Conservation (phyloP, 2,329 filamentous ascomycete genomes). For the Cercospora sp. region DNA sequence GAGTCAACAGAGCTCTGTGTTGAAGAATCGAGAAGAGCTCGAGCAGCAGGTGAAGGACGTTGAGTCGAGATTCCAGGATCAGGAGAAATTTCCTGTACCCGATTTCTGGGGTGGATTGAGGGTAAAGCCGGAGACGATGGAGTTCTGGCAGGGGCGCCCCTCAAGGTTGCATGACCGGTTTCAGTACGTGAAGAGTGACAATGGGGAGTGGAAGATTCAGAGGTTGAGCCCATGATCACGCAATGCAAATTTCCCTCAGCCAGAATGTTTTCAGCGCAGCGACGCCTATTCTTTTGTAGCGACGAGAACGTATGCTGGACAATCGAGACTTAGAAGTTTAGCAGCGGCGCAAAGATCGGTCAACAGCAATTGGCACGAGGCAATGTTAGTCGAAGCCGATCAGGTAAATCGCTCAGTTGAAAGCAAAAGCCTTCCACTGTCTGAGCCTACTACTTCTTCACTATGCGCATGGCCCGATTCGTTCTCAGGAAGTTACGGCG, state of each 20-base stretch:
- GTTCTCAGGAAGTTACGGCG: not conserved
- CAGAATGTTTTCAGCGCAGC: not conserved
- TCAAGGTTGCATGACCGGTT: conserved; percentile 94
- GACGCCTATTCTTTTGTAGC: not conserved
- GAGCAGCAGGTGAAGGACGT: conserved; percentile 76
- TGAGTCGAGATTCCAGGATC: conserved; percentile 71
- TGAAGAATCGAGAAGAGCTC: conserved; percentile 69
- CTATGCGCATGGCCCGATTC: not conserved
- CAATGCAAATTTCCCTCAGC: not conserved
- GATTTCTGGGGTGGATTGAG: conserved; percentile 93
- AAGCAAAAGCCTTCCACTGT: not conserved
- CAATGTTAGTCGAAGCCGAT: not conserved
- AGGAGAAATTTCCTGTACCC: conserved; percentile 82
- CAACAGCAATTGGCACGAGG: not conserved
- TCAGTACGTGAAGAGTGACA: conserved; percentile 66
- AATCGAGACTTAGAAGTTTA: not conserved
- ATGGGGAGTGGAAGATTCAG: conserved; percentile 55
- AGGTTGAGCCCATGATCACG: conserved; percentile 67
- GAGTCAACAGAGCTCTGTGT: conserved; percentile 78
- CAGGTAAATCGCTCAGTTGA: not conserved
- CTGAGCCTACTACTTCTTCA: not conserved
- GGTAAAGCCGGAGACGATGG: conserved; percentile 79
- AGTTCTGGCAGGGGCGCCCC: conserved; percentile 94
- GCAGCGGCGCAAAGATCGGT: not conserved
- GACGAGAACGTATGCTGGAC: not conserved